Base-by-base conservation (phyloP, 768 basidiomycete genomes). In the Hysterangium stoloniferum region DNA sequence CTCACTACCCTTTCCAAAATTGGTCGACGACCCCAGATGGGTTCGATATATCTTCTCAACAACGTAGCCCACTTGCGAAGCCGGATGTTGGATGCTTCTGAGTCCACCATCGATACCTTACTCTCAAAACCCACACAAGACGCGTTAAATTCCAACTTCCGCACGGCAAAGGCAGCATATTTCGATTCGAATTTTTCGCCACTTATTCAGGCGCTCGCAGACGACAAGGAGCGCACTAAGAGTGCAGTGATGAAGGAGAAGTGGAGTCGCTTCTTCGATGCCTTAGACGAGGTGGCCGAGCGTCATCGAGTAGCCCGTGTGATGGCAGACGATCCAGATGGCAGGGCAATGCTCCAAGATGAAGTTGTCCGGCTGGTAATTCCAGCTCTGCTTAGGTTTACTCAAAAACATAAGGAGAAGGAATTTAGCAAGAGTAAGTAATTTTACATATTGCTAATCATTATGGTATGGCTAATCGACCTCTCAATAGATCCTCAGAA, bases 181-280 rank as follows among this genome's bases (percentile, higher is more conserved):
- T 88, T 88, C 53, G 88, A 90, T 54, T 71, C 83, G 20, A 91
- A 88, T 65, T 89, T 85, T 63, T 79, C 82, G 6, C 82, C 85
- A 9, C 67, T 91, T 44, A 79, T 91, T 70, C 83, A 86, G 52
- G 58, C 74, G 17, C 65, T 79, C 48, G 65, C 72, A 65, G 61
- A 77, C 68, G 68, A 79, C 67, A 65, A 63, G 45, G 71, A 64
- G 27, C 78, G 77, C 54, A 51, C 64, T 24, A 79, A 78, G 64
- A 71, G 75, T 3, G 79, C 78, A 3, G 78, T 78, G 13, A 51
- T 51, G 38, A 91, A 91, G 67, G 88, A 90, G 66, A 87, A 84
- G 65, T 84, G 86, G 62, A 86, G 81, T 28, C 70, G 79, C 51
- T 92, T 92, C 66, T 91, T 83, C 57, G 86, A 88, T 56, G 61